Evolutionary conservation across 2,329 filamentous ascomycete species (phyloP).

Genomic region (Pezicula neosporulosa): DNA sequence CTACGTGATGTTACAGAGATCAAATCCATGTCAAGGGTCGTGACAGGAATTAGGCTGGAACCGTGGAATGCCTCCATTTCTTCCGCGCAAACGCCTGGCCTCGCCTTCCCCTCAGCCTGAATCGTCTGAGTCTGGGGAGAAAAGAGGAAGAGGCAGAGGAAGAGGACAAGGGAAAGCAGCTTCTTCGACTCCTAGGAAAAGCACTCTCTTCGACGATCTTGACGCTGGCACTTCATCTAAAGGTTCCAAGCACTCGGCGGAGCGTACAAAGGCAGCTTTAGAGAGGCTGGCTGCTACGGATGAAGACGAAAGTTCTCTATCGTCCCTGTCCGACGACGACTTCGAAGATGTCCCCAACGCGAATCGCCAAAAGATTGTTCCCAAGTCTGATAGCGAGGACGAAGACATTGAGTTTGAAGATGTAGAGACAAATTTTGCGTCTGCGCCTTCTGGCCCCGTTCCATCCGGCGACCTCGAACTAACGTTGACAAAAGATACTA

Average conservation of each 20-base stretch:
- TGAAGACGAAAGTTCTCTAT: slow-evolving; percentile 31
- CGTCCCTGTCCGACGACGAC: slow-evolving; percentile 43
- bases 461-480: slow-evolving; percentile 69
- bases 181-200: slow-evolving; percentile 40
- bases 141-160: slow-evolving; percentile 15
- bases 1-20: not conserved
- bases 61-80: slow-evolving; percentile 59
- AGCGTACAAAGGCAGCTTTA: slow-evolving; percentile 39
- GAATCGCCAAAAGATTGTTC: slow-evolving; percentile 40
- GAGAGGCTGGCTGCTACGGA: slow-evolving; percentile 42
- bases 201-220: slow-evolving; percentile 59
- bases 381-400: slow-evolving; percentile 49
- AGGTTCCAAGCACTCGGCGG: slow-evolving; percentile 32
- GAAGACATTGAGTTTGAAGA: slow-evolving; percentile 64
- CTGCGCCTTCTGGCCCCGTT: slow-evolving; percentile 37
- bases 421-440: slow-evolving; percentile 39
- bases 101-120: slow-evolving; percentile 37
- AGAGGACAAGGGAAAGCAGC: slow-evolving; percentile 16
- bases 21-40: not conserved
- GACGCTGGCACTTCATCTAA: slow-evolving; percentile 37
- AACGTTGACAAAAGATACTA: slow-evolving; percentile 58
- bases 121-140: slow-evolving; percentile 12
- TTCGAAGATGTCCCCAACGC: slow-evolving; percentile 47
- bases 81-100: slow-evolving; percentile 63
- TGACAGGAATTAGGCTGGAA: slow-evolving; percentile 3